Evolutionary conservation across 1,139 yeast genomes (phyloP).

Genomic region (Hansenula sp.): DNA sequence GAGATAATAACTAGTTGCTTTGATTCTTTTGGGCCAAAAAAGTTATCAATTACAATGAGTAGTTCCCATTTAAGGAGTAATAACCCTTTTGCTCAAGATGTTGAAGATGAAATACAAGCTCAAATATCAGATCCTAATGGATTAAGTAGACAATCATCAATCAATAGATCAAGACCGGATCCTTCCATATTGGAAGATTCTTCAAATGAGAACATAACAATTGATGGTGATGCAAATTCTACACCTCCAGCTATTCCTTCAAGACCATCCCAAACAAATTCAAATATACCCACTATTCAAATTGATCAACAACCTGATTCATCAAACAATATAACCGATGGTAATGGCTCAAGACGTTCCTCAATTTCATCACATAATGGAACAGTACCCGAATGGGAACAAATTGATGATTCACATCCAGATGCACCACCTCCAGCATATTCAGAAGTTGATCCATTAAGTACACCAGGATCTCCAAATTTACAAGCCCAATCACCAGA

Average conservation of each 20-base stretch:
- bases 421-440: constrained; percentile 16
- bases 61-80: neutral
- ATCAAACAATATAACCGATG: neutral
- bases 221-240: neutral
- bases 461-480: neutral
- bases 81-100: constrained; percentile 9
- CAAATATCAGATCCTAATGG: neutral
- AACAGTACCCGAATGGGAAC: neutral
- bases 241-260: neutral
- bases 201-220: neutral
- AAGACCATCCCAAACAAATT: neutral
- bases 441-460: constrained; percentile 12
- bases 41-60: too few species aligned
- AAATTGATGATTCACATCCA: neutral
- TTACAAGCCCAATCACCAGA: neutral
- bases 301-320: neutral
- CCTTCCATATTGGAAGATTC: neutral
- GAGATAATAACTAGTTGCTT: too few species aligned
- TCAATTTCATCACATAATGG: too few species aligned
- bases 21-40: too few species aligned
- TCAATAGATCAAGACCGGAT: neutral
- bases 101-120: constrained; percentile 1
- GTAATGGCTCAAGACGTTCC: too few species aligned
- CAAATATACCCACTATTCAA: neutral
- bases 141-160: neutral